Evolutionary conservation across 192 early-diverging fungal genomes (phyloP).

Genomic region (Dissophora globulifera): DNA sequence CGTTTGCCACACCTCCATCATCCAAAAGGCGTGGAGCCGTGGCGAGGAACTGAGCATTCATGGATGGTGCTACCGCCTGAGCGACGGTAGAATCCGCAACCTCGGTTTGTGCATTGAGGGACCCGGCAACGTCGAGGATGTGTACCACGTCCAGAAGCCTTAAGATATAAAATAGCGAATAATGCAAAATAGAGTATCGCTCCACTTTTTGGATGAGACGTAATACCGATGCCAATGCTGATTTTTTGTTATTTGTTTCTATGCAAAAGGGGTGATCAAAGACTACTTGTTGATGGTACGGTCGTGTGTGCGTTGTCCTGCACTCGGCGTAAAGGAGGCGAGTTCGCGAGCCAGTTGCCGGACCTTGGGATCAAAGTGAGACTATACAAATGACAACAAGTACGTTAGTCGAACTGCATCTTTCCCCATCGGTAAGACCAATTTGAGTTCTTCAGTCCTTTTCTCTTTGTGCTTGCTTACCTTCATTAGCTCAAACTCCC

Average conservation of each 20-base stretch:
- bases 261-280: not conserved
- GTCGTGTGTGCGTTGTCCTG: constrained; percentile 43
- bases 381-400: constrained; percentile 35
- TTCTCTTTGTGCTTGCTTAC: constrained; percentile 61
- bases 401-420: not conserved
- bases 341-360: constrained; percentile 57
- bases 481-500: constrained; percentile 84
- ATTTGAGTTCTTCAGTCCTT: not conserved
- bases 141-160: constrained; percentile 25
- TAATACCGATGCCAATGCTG: too few relatives aligned
- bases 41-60: constrained; percentile 78
- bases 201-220: too few relatives aligned
- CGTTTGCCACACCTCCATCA: constrained; percentile 77
- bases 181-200: too few relatives aligned
- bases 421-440: not conserved
- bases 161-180: too few relatives aligned
- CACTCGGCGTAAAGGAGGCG: constrained; percentile 51
- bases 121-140: constrained; percentile 55
- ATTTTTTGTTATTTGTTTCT: too few relatives aligned
- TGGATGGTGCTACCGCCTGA: constrained; percentile 71
- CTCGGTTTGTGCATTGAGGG: constrained; percentile 58
- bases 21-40: constrained; percentile 84
- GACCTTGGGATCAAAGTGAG: constrained; percentile 68
- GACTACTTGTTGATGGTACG: constrained; percentile 44
- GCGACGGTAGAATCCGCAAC: constrained; percentile 49